Base-by-base conservation (phyloP, 2,329 filamentous ascomycete genomes). In the Curvularia lunata region DNA sequence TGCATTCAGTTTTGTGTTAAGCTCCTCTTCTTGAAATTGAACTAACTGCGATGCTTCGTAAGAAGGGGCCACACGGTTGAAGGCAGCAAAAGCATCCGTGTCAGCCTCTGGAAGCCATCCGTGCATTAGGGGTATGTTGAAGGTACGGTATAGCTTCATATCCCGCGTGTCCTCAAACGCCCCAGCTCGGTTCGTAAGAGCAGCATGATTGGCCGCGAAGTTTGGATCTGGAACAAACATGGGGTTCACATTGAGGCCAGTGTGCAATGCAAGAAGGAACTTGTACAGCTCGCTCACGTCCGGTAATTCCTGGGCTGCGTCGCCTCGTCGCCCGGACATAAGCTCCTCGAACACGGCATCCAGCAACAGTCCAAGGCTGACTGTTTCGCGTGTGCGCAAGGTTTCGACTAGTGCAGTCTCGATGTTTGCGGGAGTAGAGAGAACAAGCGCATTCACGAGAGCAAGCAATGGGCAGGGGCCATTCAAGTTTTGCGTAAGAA, bases 211-310 rank as follows among this genome's bases (percentile, higher is more conserved):
- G 81, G 64, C 61, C 1, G 63, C 66, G 8, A 64, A 63, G 18
- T 80, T 53, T 68, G 76, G 28, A 80, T 7, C 83, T 1, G 91
- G 84, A 7, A 96, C 84, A 63, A 97, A 95, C 19, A 90, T 87
- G 2, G 95, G 95, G 64, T 99, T 99, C 56, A 98, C 94, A 69
- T 98, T 99, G 91, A 99, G 97, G 37, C 95, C 95, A 0, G 93
- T 98, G 67, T 97, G 92, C 2, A 99, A 80, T 43, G 91, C 91
- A 55, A 95, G 86, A 2, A 99, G 81, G 71, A 99, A 99, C 6
- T 85, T 83, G 74, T 97, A 96, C 1, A 99, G 82, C 58, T 97
- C 93, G 34, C 88, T 85, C 9, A 98, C 89, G 73, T 98, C 95
- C 0, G 94, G 94, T 23, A 98, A 78, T 16, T 86, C 81, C 55